Base-by-base conservation (phyloP, 2,329 filamentous ascomycete species). In the Stylonectria norvegica region DNA sequence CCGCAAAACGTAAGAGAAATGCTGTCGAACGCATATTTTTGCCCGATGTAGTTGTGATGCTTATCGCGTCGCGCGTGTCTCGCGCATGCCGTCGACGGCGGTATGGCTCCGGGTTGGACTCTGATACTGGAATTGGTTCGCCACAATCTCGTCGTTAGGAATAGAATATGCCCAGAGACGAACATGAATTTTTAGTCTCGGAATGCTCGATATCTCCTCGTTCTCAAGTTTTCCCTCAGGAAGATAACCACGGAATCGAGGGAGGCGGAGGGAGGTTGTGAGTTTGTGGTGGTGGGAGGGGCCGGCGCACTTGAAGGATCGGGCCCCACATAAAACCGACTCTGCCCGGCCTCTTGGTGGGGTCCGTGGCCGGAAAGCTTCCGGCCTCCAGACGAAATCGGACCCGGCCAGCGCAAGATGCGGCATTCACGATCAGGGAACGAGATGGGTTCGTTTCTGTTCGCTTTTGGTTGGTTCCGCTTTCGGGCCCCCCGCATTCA, bases 291-390 rank as follows among this genome's bases (percentile, higher is more conserved):
- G 38, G 36, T 29, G 34, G 41, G 39, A 36, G 37, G 19, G 27
- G n/a, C 30, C 45, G 33, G 45, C 25, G 32, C 28, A 39, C 38
- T 42, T 44, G 35, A 37, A 34, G 14, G 12, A 29, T 5, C 7
- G 6, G 14, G 45, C 20, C 44, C 48, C 48, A 47, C 49, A 33
- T 35, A 27, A 27, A 52, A 44, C 53, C 56, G 52, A 46, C 23
- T 48, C 41, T 53, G 56, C 43, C 50, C 50, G 52, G 45, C 46
- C 44, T 41, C 32, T 15, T 28, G 40, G 41, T 38, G 43, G 55
- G 50, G 44, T 32, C 40, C 33, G 40, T 59, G 59, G 59, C 60
- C 59, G 60, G 59, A 63, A 63, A 36, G 2, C 35, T 63, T 63
- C 60, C 60, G 60, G 60, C 60, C 60, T 57, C 44, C 30, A 37